phyloP scores from a whole-genome alignment of 768 basidiomycete species.

The Crucibulum laeve region DNA sequence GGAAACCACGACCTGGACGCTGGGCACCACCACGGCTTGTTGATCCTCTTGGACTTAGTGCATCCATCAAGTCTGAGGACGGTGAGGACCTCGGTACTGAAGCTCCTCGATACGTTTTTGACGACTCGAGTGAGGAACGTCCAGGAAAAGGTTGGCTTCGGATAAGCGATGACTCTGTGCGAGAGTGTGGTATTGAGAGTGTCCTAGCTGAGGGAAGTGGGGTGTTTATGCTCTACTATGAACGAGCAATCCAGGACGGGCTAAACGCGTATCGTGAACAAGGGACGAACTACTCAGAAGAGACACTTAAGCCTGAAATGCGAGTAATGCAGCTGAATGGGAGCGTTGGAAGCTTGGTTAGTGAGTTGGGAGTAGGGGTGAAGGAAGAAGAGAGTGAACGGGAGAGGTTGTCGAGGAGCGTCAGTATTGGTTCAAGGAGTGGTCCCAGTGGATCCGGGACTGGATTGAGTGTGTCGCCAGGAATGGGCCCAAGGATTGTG shows the following conservation, averaged over 20 bases:
- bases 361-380: constrained; percentile 37
- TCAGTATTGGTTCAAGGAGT: constrained; percentile 7
- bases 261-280: constrained; percentile 15
- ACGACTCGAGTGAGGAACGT: constrained; percentile 28
- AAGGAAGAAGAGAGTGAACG: constrained; percentile 19
- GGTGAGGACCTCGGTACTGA: constrained; percentile 13
- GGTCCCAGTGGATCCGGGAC: constrained; percentile 7
- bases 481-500: constrained; percentile 46
- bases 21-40: constrained; percentile 29
- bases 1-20: constrained; percentile 63
- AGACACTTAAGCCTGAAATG: constrained; percentile 57
- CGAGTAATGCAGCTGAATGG: constrained; percentile 39
- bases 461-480: constrained; percentile 9
- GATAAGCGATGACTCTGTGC: constrained; percentile 81
- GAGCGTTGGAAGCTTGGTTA: constrained; percentile 43
- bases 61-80: constrained; percentile 18
- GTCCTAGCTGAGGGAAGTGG: constrained; percentile 68
- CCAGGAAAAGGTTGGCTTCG: constrained; percentile 78
- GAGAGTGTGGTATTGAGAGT: constrained; percentile 68
- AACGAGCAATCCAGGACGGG: constrained; percentile 43
- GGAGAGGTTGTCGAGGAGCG: too few species aligned
- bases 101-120: constrained; percentile 42
- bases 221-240: constrained; percentile 97
- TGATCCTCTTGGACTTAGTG: constrained; percentile 21
- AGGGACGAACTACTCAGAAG: constrained; percentile 44